Percentiles rank a stretch among this genome's conserved stretches.
Conservation (phyloP, 305 asterid species). For the Fraxinus baroniana region DNA sequence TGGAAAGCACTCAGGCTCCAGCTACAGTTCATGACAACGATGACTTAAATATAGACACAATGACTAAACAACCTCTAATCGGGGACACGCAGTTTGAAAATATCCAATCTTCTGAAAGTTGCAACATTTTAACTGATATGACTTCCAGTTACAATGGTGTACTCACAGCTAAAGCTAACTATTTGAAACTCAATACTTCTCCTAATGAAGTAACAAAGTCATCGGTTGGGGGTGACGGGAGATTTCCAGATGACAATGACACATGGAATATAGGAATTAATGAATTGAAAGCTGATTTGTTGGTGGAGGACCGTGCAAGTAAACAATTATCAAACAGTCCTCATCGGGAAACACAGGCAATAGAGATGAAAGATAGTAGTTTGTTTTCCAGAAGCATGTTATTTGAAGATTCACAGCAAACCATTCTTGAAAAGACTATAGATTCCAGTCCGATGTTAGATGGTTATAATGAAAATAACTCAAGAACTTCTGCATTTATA, state of each 20-base stretch:
- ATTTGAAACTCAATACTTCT: conserved; percentile 26
- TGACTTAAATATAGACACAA: conserved; percentile 20
- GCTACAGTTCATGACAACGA: conserved; percentile 15
- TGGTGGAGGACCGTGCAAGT: conserved; percentile 17
- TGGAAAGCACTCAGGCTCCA: conserved; percentile 20
- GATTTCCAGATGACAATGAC: conserved; percentile 17
- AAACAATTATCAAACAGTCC: conserved; percentile 25
- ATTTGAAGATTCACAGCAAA: conserved; percentile 31
- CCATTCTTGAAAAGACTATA: conserved; percentile 21
- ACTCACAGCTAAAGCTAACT: conserved; percentile 13
- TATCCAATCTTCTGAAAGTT: conserved; percentile 27
- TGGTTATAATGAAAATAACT: conserved; percentile 26
- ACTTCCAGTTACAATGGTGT: conserved; percentile 25
- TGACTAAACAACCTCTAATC: conserved; percentile 23
- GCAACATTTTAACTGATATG: conserved; percentile 16
- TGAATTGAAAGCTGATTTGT: conserved; percentile 15
- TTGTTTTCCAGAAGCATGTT: conserved; percentile 27
- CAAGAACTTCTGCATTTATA: conserved; percentile 23
- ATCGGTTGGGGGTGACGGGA: conserved; percentile 11
- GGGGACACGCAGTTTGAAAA: conserved; percentile 19
- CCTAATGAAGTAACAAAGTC: conserved; percentile 21
- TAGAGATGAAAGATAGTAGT: conserved; percentile 28
- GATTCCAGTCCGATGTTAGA: conserved; percentile 26
- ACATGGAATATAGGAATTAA: conserved; percentile 11
- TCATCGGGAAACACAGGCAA: conserved; percentile 30